Conservation (phyloP, 2,329 filamentous ascomycete species). For the Colletotrichum cereale region DNA sequence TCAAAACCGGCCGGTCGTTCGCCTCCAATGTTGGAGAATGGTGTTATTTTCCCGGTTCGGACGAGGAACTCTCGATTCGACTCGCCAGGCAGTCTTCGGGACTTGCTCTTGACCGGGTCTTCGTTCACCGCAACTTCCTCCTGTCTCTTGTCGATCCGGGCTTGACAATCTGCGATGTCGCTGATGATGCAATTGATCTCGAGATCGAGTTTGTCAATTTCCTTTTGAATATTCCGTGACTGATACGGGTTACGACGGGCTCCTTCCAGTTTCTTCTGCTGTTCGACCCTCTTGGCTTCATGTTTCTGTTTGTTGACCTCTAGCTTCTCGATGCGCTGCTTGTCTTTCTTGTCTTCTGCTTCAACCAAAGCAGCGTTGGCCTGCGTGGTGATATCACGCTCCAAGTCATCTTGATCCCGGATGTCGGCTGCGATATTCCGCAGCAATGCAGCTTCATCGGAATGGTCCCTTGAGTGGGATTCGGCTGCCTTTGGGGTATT, state of each 20-base stretch:
- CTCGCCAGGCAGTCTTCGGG: conserved; percentile 79
- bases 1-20: conserved; percentile 71
- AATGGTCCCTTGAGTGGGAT: neutral
- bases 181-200: conserved; percentile 74
- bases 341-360: conserved; percentile 72
- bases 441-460: conserved; percentile 30
- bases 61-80: conserved; percentile 91
- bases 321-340: conserved; percentile 72
- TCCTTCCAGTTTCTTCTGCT: conserved; percentile 60
- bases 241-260: conserved; percentile 60
- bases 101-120: conserved; percentile 59
- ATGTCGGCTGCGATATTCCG: conserved; percentile 59
- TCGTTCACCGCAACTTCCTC: conserved; percentile 62
- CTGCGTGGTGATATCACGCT: conserved; percentile 82
- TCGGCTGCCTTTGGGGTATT: neutral
- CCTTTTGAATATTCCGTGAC: conserved; percentile 70
- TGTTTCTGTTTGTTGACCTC: conserved; percentile 69
- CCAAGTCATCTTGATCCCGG: conserved; percentile 89
- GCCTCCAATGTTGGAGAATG: conserved; percentile 84
- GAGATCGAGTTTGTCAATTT: conserved; percentile 75
- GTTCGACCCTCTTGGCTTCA: conserved; percentile 72
- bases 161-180: conserved; percentile 84
- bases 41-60: conserved; percentile 96
- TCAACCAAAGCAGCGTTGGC: conserved; percentile 71
- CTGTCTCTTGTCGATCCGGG: conserved; percentile 83